phyloP scores from a whole-genome alignment of 2,329 filamentous ascomycete species.

The Microthyrium microscopicum region DNA sequence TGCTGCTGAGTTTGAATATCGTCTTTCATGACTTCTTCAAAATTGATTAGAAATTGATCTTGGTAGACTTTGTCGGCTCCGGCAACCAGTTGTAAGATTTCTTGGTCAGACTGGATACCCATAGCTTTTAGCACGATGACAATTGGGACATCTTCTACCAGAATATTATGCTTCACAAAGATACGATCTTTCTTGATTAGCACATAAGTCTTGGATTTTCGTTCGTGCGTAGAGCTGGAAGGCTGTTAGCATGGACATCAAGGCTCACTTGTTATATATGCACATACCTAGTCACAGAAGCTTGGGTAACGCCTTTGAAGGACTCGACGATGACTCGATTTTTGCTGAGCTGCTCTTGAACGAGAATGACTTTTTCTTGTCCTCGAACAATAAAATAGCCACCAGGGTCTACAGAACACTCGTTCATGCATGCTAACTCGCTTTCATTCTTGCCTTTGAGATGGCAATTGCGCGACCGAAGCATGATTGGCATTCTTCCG shows the following conservation, averaged over 20 bases:
- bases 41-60: constrained; percentile 88
- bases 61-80: constrained; percentile 80
- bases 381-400: constrained; percentile 97
- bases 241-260: constrained; percentile 3
- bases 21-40: constrained; percentile 74
- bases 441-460: constrained; percentile 68
- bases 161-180: constrained; percentile 77
- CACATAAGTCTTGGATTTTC: constrained; percentile 96
- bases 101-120: constrained; percentile 83
- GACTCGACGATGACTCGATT: constrained; percentile 96
- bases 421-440: constrained; percentile 82
- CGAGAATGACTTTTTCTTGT: constrained; percentile 95
- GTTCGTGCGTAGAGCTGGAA: constrained; percentile 94
- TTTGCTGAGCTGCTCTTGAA: constrained; percentile 97
- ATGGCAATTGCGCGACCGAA: constrained; percentile 86
- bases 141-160: constrained; percentile 87
- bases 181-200: constrained; percentile 86
- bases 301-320: constrained; percentile 86
- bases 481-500: constrained; percentile 88
- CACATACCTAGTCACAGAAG: constrained; percentile 70
- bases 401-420: constrained; percentile 89
- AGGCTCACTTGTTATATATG: no score
- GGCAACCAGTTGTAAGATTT: constrained; percentile 81
- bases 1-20: constrained; percentile 88
- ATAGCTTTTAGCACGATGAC: constrained; percentile 86